These are phyloP conservation scores for Bombardia bombarda DNA, from an alignment of 495 filamentous ascomycete genomes.

Conservation along the genomic window DNA sequence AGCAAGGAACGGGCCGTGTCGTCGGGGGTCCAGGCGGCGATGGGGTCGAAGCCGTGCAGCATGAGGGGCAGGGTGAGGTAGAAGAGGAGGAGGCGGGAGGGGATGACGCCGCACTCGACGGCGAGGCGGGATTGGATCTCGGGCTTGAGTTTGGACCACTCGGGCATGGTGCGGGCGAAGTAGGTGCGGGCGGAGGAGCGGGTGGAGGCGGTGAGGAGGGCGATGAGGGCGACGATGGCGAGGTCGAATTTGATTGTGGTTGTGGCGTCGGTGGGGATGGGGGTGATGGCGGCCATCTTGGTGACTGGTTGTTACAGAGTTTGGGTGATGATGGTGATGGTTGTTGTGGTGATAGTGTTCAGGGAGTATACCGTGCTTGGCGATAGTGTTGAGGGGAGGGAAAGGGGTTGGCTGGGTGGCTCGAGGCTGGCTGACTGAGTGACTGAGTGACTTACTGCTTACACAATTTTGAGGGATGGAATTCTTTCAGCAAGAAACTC, in stretches of 20 bases:
- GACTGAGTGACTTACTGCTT: too few relatives aligned
- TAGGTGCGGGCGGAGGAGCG: not conserved
- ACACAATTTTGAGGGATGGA: too few relatives aligned
- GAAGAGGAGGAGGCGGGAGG: not conserved
- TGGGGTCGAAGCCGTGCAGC: not conserved
- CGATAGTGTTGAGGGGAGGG: too few relatives aligned
- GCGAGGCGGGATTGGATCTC: not conserved
- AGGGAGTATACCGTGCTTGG: too few relatives aligned
- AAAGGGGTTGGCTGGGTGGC: too few relatives aligned
- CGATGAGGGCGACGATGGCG: not conserved
- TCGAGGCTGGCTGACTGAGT: too few relatives aligned
- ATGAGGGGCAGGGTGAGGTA: not conserved
- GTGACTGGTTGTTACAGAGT: too few relatives aligned
- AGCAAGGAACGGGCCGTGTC: slow-evolving; percentile 1
- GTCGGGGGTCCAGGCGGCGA: not conserved
- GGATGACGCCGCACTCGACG: slow-evolving; percentile 1
- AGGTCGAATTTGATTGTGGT: not conserved
- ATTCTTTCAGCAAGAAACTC: too few relatives aligned
- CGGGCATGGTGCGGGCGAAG: slow-evolving; percentile 1
- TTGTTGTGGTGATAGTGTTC: too few relatives aligned
- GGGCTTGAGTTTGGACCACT: not conserved
- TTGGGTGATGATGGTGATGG: too few relatives aligned
- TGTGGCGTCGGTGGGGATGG: too few relatives aligned
- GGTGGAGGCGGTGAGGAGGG: not conserved
- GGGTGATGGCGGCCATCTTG: too few relatives aligned